Evolutionary conservation across 2,329 filamentous ascomycete genomes (phyloP), one percentile per base, ranked within the genome.

Genomic region (Lachnellula suecica): DNA sequence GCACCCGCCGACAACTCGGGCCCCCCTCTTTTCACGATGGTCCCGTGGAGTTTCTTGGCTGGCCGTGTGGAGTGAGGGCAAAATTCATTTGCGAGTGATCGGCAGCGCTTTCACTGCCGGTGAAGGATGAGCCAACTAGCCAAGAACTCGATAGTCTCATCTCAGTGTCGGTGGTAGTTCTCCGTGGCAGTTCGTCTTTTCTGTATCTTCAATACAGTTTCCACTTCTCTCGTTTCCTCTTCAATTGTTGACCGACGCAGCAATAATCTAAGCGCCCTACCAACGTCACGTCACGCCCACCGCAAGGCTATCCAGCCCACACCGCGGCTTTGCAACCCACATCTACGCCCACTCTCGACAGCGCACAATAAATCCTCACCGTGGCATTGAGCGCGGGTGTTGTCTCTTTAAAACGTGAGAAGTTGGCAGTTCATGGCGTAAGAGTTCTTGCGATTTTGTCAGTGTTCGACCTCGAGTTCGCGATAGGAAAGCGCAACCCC

Each of bases 291-390:
- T 44, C 19, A n/a, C 15, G 2, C 10, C 42, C 25, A 23, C 23
- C 23, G 23, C 42, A 25, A 27, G 22, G 11, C 22, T 27, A 13
- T 15, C 22, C 35, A 11, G 24, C 20, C 19, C 31, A 29, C 46
- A 48, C 37, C 46, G 37, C 46, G 15, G 19, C 29, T 20, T 31
- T 22, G 15, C n/a, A 23, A 45, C 24, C 34, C 45, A 35, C 45
- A 38, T 19, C 37, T 35, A 47, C 44, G 31, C 45, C 23, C 35
- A 20, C 46, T 41, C 37, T 3, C 46, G 46, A 48, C 46, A 48
- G 31, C 46, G 37, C 46, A 48, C 37, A 25, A 25, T 25, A n/a
- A 24, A 31, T 15, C 42, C 42, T 44, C 31, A 31, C 22, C 42
- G n/a, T 23, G 42, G 25, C 17, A 25, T 25, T 23, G n/a, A n/a